Base-by-base conservation (phyloP, 1,139 yeast species). In the Yamadazyma aaseri region DNA sequence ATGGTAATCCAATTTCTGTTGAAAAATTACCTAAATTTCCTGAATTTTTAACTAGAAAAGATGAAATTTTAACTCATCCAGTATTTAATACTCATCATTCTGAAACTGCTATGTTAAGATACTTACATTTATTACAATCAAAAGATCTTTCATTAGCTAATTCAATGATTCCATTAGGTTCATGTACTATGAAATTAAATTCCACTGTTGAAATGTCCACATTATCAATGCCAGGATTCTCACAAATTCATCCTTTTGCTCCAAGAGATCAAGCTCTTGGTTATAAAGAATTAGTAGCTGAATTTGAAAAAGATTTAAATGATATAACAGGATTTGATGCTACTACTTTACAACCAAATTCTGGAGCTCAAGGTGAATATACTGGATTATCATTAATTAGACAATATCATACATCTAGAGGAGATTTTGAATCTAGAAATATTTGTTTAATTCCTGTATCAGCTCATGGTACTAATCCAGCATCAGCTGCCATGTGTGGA, bases 401-500 rank as follows among this genome's bases (percentile, higher is more conserved):
- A 51, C 78, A 85, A 33, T 92, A 86, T 59, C 79, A 85, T 50
- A 78, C 78, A 43, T 68, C 85, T 21, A 73, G 69, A 36, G 96
- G 95, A 29, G 83, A 90, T 53, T 50, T 62, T 41, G 65, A 72
- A 21, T 62, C 78, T 44, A 78, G 98, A 58, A 81, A 90, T 58
- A 75, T 92, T 38, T 92, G 97, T 62, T 74, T 92, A 56, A 92
- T 92, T 49, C 98, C 98, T 10, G 96, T 90, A 7, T 81, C 94
- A 53, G 98, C 98, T 2, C 98, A 92, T 55, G 98, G 98, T 40
- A 92, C 98, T 22, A 92, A 92, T 57, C 98, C 98, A 15, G 98
- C 98, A 0, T 86, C 96, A 30, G 97, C 98, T 12, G 89, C 96
- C 28, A 92, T 92, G 96, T 83, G 95, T 51, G 97, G 97, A 27